Base-by-base conservation (phyloP, 176 grass and related monocot species). In the Pontederia paniculata region DNA sequence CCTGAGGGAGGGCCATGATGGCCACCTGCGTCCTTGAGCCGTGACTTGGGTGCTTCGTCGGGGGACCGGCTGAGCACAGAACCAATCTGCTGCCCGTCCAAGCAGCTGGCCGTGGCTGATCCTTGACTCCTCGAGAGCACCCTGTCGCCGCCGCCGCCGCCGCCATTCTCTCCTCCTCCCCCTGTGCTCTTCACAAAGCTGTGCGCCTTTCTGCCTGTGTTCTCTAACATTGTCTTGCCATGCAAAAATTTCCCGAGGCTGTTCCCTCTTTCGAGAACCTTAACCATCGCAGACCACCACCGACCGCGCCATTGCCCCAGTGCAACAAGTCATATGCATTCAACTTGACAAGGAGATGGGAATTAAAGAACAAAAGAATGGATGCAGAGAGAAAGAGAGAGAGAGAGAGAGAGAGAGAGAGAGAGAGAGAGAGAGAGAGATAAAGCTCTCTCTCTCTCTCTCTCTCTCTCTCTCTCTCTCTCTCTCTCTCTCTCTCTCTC, bases 1-100 rank as follows among this genome's bases (percentile, higher is more conserved):
- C 60, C 60, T 47, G 60, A 48, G 14, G 60, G 60, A 10, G 60
- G 60, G 0, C 54, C 54, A 13, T 57, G 23, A 13, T 57, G 23
- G 1, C 44, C 60, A 5, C 44, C 43, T 9, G 8, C 23, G n/a
- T 60, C 21, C 17, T 12, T 62, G 4, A 9, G 8, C 59, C 1
- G 19, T 15, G 59, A 22, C 17, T 47, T 61, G 37, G 58, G n/a
- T 43, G 9, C 37, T 43, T 43, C 57, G 9, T 18, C 57, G 0
- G 25, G 9, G 2, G 31, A 21, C 37, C 16, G 57, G n/a, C 6
- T 17, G n/a, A 50, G n/a, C 48, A 17, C 48, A 13, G n/a, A 13
- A 15, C 48, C 48, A 50, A 50, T 50, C 48, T 50, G n/a, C 48
- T 17, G 48, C 5, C 48, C 12, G 15, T 50, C 48, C n/a, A 50